These are phyloP conservation scores for Ophiocordyceps sinensis DNA, from an alignment of 2,329 filamentous ascomycete genomes.

Conservation along the genomic window DNA sequence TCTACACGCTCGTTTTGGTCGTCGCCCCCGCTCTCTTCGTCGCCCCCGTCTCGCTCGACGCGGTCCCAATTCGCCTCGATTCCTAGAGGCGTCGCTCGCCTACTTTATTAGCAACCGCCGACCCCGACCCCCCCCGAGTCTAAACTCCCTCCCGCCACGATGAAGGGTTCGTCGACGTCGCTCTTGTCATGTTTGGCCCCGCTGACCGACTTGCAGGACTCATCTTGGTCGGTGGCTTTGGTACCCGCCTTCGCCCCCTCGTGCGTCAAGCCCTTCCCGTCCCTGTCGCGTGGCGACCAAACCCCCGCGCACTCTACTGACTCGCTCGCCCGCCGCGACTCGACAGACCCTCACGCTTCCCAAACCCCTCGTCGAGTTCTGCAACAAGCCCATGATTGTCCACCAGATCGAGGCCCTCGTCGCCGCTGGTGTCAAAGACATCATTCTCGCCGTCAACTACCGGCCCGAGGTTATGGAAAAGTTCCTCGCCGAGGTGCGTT, in stretches of 20 bases:
- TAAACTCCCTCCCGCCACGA: not conserved
- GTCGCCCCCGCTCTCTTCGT: too few relatives aligned
- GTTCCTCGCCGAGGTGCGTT: constrained; percentile 66
- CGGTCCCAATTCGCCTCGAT: too few relatives aligned
- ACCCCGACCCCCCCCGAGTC: not conserved
- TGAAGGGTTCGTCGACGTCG: not conserved
- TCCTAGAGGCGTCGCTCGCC: not conserved
- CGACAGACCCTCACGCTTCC: constrained; percentile 82
- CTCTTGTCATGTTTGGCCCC: not conserved
- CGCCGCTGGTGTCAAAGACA: constrained; percentile 87
- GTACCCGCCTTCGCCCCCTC: constrained; percentile 90
- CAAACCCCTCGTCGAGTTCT: constrained; percentile 96
- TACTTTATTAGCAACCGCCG: not conserved
- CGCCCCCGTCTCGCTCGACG: too few relatives aligned
- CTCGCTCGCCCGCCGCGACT: not conserved
- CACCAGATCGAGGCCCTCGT: constrained; percentile 95
- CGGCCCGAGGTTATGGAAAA: constrained; percentile 95
- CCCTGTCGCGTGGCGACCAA: not conserved
- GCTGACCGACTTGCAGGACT: constrained; percentile 47
- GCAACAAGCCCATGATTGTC: constrained; percentile 97
- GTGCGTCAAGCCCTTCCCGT: constrained; percentile 32
- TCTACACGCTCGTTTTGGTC: too few relatives aligned
- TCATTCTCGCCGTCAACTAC: constrained; percentile 98
- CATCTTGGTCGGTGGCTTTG: constrained; percentile 98
- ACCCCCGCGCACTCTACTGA: not conserved